phyloP scores from a whole-genome alignment of 371 early-diverging fungal species.

The Mucor circinelloides region DNA sequence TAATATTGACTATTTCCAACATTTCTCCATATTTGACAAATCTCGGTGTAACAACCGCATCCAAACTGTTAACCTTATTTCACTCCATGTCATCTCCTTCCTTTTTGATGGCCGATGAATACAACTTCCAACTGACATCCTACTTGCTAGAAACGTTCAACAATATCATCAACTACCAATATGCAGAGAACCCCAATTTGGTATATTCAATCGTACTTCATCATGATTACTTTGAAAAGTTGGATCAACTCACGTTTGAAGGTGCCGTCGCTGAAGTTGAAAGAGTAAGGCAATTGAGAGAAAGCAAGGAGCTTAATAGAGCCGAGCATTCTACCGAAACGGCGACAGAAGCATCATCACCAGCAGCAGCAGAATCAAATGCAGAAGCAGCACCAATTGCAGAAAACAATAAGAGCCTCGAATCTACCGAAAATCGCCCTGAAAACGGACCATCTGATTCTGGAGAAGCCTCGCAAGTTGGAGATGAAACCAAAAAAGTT shows the following conservation, averaged over 20 bases:
- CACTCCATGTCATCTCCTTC: conserved; percentile 77
- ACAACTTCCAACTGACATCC: conserved; percentile 71
- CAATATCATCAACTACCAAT: conserved; percentile 83
- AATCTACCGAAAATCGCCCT: not conserved
- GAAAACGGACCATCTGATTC: not conserved
- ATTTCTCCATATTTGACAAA: conserved; percentile 80
- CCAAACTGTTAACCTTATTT: conserved; percentile 76
- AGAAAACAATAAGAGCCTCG: not conserved
- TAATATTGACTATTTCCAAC: conserved; percentile 79
- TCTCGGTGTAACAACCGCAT: conserved; percentile 70
- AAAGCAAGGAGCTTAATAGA: conserved; percentile 10
- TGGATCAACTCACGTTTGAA: conserved; percentile 65
- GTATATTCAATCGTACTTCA: conserved; percentile 78
- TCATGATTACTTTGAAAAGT: conserved; percentile 64
- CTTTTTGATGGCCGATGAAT: conserved; percentile 78
- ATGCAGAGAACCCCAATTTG: conserved; percentile 72
- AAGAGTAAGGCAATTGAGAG: conserved; percentile 49
- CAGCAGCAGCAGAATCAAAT: not conserved
- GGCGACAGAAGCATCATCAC: not conserved
- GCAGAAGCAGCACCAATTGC: not conserved
- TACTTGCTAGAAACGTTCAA: conserved; percentile 79
- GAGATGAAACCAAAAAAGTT: not conserved
- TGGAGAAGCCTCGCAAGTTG: not conserved
- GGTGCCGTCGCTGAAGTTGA: conserved; percentile 63
- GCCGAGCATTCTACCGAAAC: not conserved